Percentiles rank a stretch among this genome's conserved stretches.
These are phyloP conservation scores for Fusarium nanum DNA, from an alignment of 2,329 filamentous ascomycete genomes.

Conservation along the genomic window DNA sequence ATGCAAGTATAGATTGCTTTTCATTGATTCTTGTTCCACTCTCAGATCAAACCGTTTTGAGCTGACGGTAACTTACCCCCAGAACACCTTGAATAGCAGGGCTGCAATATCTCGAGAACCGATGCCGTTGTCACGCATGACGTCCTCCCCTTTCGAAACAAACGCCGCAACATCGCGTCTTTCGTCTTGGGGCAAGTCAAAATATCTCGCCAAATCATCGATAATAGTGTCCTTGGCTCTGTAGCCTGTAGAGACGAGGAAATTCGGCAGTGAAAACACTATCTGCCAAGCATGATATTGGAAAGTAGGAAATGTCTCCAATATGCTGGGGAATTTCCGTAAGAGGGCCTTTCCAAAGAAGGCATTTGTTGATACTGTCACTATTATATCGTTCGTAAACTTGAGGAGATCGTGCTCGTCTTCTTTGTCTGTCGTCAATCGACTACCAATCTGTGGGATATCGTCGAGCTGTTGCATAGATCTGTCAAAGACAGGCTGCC, in stretches of 20 bases:
- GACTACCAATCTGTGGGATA: too few relatives aligned
- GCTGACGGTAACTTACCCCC: background rate
- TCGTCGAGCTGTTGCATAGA: background rate
- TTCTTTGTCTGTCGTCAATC: accelerated
- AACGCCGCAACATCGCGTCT: background rate
- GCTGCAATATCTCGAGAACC: background rate
- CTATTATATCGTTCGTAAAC: background rate
- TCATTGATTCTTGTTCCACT: background rate
- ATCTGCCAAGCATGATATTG: background rate
- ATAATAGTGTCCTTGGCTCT: background rate
- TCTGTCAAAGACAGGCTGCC: background rate
- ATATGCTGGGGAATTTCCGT: background rate
- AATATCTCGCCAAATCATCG: background rate
- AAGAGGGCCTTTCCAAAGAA: background rate
- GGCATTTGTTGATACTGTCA: background rate
- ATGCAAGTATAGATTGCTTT: background rate
- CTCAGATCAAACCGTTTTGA: too few relatives aligned
- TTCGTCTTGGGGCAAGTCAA: background rate
- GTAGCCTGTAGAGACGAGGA: background rate
- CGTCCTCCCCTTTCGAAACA: background rate
- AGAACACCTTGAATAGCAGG: background rate
- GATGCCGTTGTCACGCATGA: background rate
- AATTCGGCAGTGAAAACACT: background rate
- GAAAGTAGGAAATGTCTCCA: background rate
- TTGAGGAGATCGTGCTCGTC: background rate